Percentiles rank a stretch among this genome's conserved stretches.
Evolutionary conservation across 129 eudicot genomes (phyloP).

Genomic region (Sambucus nigra): DNA sequence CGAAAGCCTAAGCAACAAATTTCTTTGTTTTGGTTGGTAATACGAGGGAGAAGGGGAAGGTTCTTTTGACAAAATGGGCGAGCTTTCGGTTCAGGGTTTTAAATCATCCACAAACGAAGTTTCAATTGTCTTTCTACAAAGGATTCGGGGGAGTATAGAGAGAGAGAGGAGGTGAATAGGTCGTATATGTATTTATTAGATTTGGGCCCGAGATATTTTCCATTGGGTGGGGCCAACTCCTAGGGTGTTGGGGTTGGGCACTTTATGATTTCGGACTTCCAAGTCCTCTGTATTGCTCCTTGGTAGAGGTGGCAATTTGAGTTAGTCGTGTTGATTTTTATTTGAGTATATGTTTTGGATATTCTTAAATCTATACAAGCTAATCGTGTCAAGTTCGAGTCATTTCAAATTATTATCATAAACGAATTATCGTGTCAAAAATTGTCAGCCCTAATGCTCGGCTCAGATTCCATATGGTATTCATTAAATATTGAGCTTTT

Average conservation of each 20-base stretch:
- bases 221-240: background rate
- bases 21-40: background rate
- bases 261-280: no score
- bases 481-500: no score
- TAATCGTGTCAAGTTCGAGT: no score
- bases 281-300: no score
- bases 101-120: background rate
- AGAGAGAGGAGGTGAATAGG: background rate
- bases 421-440: no score
- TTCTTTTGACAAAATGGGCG: background rate
- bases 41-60: background rate
- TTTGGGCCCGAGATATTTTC: background rate
- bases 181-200: background rate
- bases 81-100: background rate
- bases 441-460: no score
- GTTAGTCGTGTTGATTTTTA: no score
- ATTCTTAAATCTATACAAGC: no score
- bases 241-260: background rate
- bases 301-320: no score
- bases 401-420: no score
- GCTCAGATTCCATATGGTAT: no score
- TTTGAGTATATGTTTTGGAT: no score
- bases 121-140: background rate
- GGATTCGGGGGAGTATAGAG: background rate
- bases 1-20: background rate